Base-by-base conservation (phyloP, 345 rosid species). In the thale cress (Arabidopsis thaliana) region DNA sequence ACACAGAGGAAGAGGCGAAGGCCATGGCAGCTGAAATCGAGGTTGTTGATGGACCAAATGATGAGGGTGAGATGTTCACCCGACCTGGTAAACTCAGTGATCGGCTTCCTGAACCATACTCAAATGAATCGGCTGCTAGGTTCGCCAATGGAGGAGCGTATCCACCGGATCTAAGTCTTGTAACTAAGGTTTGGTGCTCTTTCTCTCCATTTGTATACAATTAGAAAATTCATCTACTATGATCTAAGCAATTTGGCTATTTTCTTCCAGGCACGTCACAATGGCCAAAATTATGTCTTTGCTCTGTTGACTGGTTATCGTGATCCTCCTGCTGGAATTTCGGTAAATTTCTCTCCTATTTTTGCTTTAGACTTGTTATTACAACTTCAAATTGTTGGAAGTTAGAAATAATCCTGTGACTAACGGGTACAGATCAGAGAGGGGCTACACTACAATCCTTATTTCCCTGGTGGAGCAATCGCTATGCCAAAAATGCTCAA, bases 101-200 rank as follows among this genome's bases (percentile, higher is more conserved):
- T 76, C 96, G 95, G 52, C 87, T 91, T 71, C 96, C 98, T 64
- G 75, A 90, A 80, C 97, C 98, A 64, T 94, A 92, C 80, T 33
- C 91, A 1, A 95, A 95, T 79, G 99, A 95, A 73, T 80, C 81
- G 81, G 99, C 97, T 12, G 99, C 99, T 71, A 92, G 97, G 84
- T 95, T 95, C 70, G 99, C 99, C 59, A 95, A 95, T 87, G 99
- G 99, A 84, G 99, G 99, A 79, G 99, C 99, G 14, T 92, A 95
- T 90, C 99, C 99, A 70, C 97, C 99, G 65, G 99, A 90, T 85
- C 77, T 90, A 33, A 92, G 97, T 89, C 97, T 95, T 73, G 79
- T 92, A 50, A 92, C 97, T 24, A 89, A 95, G 86, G 97, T 95
- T 41, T 57, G 1, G 13, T 59, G 30, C 38, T 72, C 16, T 34